Evolutionary conservation across 2,329 filamentous ascomycete species (phyloP).

Genomic region (Pseudogymnoascus sp.): DNA sequence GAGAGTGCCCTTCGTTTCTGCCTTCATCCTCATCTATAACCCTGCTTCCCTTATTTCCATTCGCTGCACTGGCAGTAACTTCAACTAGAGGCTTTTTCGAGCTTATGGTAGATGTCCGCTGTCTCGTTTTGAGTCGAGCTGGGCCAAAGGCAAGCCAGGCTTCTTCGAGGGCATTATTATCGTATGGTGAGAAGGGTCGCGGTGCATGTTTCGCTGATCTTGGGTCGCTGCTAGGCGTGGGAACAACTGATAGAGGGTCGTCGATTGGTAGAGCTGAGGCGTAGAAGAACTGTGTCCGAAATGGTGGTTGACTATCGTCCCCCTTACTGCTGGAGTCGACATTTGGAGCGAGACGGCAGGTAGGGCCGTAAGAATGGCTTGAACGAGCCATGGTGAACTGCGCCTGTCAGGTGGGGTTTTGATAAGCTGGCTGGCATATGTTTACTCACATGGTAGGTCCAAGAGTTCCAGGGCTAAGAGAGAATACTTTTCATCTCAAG

Average conservation of each 20-base stretch:
- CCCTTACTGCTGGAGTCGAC: slow-evolving; percentile 17
- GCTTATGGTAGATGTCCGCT: neutral
- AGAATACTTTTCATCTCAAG: slow-evolving; percentile 11
- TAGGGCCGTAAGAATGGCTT: slow-evolving; percentile 27
- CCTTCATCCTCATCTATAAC: neutral
- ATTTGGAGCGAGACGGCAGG: slow-evolving; percentile 23
- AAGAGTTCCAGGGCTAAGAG: neutral
- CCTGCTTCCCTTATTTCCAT: neutral
- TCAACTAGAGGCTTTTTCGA: neutral
- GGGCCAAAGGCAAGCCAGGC: slow-evolving; percentile 61
- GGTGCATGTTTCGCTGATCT: slow-evolving; percentile 52
- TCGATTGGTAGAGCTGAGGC: slow-evolving; percentile 75
- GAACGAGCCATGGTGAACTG: slow-evolving; percentile 23
- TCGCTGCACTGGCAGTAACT: neutral
- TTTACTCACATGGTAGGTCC: neutral
- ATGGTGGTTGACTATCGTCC: slow-evolving; percentile 43
- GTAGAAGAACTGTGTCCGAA: slow-evolving; percentile 77
- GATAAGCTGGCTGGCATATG: neutral
- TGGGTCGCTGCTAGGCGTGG: slow-evolving; percentile 43
- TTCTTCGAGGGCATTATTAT: slow-evolving; percentile 72
- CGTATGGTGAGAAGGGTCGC: slow-evolving; percentile 68
- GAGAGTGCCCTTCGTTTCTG: neutral
- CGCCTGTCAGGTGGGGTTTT: neutral
- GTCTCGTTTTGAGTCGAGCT: slow-evolving; percentile 18
- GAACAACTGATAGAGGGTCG: slow-evolving; percentile 67